A percentile compares a stretch with the other conserved stretches of the same genome.
Evolutionary conservation across 2,329 filamentous ascomycete species (phyloP).

Genomic region (Aspergillus unguis): DNA sequence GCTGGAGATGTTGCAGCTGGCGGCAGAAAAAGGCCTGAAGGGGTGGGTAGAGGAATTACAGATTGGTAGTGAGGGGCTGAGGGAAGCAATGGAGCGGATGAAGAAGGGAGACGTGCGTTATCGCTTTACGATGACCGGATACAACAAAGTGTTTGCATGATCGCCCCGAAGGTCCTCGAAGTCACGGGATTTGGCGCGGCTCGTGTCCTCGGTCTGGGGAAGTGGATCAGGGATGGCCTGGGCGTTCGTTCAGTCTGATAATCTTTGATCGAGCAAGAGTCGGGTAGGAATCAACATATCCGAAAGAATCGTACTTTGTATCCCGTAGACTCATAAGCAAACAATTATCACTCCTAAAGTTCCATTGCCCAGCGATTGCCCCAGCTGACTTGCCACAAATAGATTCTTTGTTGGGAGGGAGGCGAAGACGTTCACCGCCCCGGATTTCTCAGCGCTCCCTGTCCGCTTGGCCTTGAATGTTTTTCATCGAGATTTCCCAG

Average conservation of each 20-base stretch:
- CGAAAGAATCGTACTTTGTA: too few species aligned
- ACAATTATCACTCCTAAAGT: too few species aligned
- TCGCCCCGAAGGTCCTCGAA: not conserved
- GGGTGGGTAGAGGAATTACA: slow-evolving; percentile 69
- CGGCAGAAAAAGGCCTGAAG: slow-evolving; percentile 65
- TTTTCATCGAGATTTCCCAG: not conserved
- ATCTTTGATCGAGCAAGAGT: too few species aligned
- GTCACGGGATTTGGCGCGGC: not conserved
- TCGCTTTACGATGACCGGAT: slow-evolving; percentile 63
- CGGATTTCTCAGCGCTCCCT: not conserved
- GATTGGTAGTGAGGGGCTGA: slow-evolving; percentile 67
- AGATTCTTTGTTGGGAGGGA: slow-evolving; percentile 1
- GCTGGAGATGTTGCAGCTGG: slow-evolving; percentile 68
- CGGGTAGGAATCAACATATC: too few species aligned
- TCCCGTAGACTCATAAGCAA: too few species aligned
- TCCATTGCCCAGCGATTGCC: not conserved
- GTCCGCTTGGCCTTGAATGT: not conserved
- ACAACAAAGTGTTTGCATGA: slow-evolving; percentile 34
- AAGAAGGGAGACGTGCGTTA: slow-evolving; percentile 70
- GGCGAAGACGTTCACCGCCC: slow-evolving; percentile 4
- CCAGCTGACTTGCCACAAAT: not conserved
- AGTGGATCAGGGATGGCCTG: slow-evolving; percentile 2
- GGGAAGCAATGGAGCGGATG: slow-evolving; percentile 66
- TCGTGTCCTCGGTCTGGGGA: slow-evolving; percentile 3
- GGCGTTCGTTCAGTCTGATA: not conserved